Evolutionary conservation across 345 rosid genomes (phyloP).

Genomic region (Nephelium lappaceum): DNA sequence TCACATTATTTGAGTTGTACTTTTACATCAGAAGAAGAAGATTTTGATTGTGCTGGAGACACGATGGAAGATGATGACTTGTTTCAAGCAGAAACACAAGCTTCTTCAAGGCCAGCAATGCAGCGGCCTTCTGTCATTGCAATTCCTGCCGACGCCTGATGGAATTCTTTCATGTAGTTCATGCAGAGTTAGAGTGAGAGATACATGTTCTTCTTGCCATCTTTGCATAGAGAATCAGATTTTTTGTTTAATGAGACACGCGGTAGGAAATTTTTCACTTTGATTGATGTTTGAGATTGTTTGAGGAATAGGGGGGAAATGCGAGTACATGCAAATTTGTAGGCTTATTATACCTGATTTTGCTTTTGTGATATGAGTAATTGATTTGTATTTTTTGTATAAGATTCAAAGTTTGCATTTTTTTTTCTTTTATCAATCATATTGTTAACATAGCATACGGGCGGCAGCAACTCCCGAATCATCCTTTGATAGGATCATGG

Average conservation of each 20-base stretch:
- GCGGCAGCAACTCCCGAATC: too few relatives aligned
- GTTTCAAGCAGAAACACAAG: not conserved
- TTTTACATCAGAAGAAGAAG: not conserved
- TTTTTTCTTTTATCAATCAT: too few relatives aligned
- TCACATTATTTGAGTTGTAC: not conserved
- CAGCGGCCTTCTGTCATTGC: not conserved
- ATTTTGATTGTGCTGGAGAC: not conserved
- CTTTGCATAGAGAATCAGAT: not conserved
- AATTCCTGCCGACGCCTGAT: not conserved
- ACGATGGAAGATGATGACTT: not conserved
- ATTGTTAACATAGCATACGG: too few relatives aligned
- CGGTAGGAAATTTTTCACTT: not conserved
- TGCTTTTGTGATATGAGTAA: not conserved
- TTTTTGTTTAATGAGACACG: not conserved
- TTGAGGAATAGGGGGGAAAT: not conserved
- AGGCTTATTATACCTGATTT: not conserved
- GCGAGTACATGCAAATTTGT: not conserved
- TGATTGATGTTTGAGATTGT: not conserved
- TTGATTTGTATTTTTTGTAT: not conserved
- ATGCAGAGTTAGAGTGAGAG: not conserved
- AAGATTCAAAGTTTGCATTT: too few relatives aligned
- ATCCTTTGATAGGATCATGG: too few relatives aligned
- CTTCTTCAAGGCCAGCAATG: not conserved
- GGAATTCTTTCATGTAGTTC: not conserved
- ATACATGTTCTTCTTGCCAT: not conserved